Conservation (phyloP, 2,329 filamentous ascomycete species). For the Clonostachys rhizophaga region DNA sequence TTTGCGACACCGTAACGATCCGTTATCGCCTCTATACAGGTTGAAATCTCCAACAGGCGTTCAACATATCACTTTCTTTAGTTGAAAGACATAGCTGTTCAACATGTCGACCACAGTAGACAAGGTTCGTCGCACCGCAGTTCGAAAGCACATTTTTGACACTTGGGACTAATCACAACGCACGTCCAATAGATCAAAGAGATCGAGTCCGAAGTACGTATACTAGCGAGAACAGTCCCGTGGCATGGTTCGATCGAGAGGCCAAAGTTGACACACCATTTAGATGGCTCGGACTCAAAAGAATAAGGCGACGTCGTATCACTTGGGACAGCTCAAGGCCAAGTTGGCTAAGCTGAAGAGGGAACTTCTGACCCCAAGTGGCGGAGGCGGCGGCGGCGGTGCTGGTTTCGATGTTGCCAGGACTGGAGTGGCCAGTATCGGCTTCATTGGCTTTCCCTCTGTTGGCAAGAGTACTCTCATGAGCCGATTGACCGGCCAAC, state of each 20-base stretch:
- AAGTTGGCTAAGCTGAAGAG: constrained; percentile 97
- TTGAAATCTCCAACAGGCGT: too few species aligned
- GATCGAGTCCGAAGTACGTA: constrained; percentile 84
- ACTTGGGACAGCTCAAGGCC: constrained; percentile 94
- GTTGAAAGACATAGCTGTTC: constrained; percentile 14
- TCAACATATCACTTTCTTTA: too few species aligned
- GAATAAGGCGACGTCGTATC: constrained; percentile 92
- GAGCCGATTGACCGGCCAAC: constrained; percentile 89
- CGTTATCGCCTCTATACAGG: neutral
- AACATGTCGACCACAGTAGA: constrained; percentile 96
- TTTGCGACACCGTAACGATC: neutral
- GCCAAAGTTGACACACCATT: constrained; percentile 4
- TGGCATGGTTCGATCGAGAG: neutral
- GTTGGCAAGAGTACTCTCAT: constrained; percentile 98
- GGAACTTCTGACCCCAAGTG: constrained; percentile 82
- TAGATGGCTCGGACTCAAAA: constrained; percentile 96
- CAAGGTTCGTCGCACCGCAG: constrained; percentile 57
- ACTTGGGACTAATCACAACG: constrained; percentile 20
- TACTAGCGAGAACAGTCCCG: constrained; percentile 1
- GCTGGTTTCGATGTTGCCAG: constrained; percentile 95
- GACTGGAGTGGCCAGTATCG: constrained; percentile 94
- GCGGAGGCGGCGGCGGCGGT: constrained; percentile 80
- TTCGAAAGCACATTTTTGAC: neutral
- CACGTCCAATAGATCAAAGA: constrained; percentile 73
- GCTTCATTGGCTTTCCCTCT: constrained; percentile 97